A percentile compares a stretch with the other conserved stretches of the same genome.
Conservation (phyloP, 2,329 filamentous ascomycete genomes). For the Zelopaecilomyces penicillatus region DNA sequence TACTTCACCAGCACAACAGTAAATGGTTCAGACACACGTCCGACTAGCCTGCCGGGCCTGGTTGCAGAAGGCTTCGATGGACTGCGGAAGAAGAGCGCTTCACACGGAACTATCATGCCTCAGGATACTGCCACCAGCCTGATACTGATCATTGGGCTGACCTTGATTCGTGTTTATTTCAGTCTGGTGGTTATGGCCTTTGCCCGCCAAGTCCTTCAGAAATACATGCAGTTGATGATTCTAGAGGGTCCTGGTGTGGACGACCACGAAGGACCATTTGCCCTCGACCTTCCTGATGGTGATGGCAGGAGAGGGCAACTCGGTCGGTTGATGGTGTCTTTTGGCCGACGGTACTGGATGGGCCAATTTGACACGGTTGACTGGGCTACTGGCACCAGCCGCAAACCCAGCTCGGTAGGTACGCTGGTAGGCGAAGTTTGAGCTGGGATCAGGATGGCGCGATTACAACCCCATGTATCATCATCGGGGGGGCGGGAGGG, state of each 20-base stretch:
- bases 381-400: conserved; percentile 55
- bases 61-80: conserved; percentile 26
- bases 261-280: conserved; percentile 58
- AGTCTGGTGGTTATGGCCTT: conserved; percentile 76
- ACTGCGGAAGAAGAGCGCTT: conserved; percentile 23
- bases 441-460: conserved; percentile 12
- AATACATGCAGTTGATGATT: conserved; percentile 42
- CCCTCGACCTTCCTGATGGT: conserved; percentile 59
- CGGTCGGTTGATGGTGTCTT: conserved; percentile 68
- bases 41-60: conserved; percentile 16
- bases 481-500: conserved; percentile 4
- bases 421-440: conserved; percentile 27
- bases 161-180: conserved; percentile 73
- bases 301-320: conserved; percentile 71
- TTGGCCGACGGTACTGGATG: conserved; percentile 74
- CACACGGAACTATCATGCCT: conserved; percentile 28
- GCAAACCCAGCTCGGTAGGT: conserved; percentile 41
- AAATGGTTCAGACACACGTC: conserved; percentile 24
- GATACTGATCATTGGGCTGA: conserved; percentile 64
- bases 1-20: conserved; percentile 58
- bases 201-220: conserved; percentile 66
- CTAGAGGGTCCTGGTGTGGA: conserved; percentile 42
- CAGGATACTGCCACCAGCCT: conserved; percentile 68
- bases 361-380: conserved; percentile 57
- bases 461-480: conserved; percentile 11